phyloP scores from a whole-genome alignment of 192 early-diverging fungal genomes.

The Coemansia sp. region DNA sequence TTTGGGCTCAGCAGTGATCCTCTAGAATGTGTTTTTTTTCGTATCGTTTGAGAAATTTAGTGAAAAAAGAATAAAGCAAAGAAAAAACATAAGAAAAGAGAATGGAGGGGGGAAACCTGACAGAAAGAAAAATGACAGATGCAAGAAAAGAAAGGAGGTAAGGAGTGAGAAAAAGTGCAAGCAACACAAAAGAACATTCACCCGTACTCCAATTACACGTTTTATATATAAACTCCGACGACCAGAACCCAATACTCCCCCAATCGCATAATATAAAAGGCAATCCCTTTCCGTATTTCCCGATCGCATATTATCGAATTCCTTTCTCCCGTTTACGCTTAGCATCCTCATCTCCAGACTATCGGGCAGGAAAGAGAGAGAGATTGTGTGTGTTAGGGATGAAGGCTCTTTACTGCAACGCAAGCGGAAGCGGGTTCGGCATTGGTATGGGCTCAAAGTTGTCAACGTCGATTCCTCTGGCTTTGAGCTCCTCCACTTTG shows the following conservation, averaged over 20 bases:
- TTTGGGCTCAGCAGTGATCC: slow-evolving; percentile 66
- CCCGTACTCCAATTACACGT: not conserved
- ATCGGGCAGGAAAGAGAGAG: not conserved
- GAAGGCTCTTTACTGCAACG: slow-evolving; percentile 35
- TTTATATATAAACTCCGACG: not conserved
- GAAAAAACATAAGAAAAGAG: slow-evolving; percentile 14
- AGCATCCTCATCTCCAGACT: not conserved
- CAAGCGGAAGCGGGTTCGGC: slow-evolving; percentile 48
- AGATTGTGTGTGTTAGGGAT: no score
- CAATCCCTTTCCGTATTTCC: not conserved
- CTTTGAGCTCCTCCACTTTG: slow-evolving; percentile 39
- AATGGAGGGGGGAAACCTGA: slow-evolving; percentile 6
- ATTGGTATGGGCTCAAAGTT: slow-evolving; percentile 51
- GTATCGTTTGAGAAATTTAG: not conserved
- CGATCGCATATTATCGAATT: not conserved
- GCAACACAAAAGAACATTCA: not conserved
- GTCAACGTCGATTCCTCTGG: slow-evolving; percentile 41
- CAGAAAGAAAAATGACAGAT: slow-evolving; percentile 12
- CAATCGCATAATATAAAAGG: not conserved
- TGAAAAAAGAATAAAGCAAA: slow-evolving; percentile 3
- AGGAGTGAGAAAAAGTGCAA: not conserved
- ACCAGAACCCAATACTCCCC: not conserved
- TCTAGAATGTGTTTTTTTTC: not conserved
- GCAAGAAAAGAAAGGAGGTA: not conserved
- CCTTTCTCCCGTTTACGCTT: not conserved